Evolutionary conservation across 1,284 basidiomycete genomes (phyloP), one percentile per base, ranked within the genome.

Genomic region (Pseudozyma tsukubaensis): DNA sequence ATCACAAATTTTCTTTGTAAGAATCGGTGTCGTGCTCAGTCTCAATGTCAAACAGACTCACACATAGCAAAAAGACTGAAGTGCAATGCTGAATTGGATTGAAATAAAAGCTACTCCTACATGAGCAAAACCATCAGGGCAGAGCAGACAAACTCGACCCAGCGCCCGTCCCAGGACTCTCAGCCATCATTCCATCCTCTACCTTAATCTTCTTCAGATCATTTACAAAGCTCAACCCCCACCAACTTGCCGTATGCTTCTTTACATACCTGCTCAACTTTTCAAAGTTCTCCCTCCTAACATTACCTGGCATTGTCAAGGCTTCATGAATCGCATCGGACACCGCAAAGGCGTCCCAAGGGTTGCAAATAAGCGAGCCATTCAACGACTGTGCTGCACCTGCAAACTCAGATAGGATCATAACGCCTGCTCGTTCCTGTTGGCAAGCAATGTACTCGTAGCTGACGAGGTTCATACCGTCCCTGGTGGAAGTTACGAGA

Each of bases 401-500:
- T 0, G 97, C 95, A 81, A 99, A 99, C 85, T 99, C 96, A 67
- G 94, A 97, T 10, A 99, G 88, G 82, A 99, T 96, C 92, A 99
- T 94, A 12, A 93, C 93, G 42, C 96, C 97, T 80, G 97, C 93
- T 16, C 91, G 89, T 57, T 92, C 90, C 79, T 93, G 90, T 84
- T 99, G 97, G 80, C 94, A 95, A 0, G 96, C 94, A 80, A 98
- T 92, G 85, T 99, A 99, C 85, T 99, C 97, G 86, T 99, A 99
- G 11, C 95, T 97, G n/a, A 98, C 95, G 83, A 99, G 87, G 86
- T 99, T 99, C 97, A 99, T 99, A 47, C 96, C 96, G 82, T 99
- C 96, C 48, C 96, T 88, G 9, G 97, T 99, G 82, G 91, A 92
- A 14, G 94, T 94, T 59, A 99, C 94, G 48, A 99, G 87, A 84